Percentiles rank a stretch among this genome's conserved stretches.
Conservation (phyloP, 306 rosid genomes). For the Oemleria cerasiformis region DNA sequence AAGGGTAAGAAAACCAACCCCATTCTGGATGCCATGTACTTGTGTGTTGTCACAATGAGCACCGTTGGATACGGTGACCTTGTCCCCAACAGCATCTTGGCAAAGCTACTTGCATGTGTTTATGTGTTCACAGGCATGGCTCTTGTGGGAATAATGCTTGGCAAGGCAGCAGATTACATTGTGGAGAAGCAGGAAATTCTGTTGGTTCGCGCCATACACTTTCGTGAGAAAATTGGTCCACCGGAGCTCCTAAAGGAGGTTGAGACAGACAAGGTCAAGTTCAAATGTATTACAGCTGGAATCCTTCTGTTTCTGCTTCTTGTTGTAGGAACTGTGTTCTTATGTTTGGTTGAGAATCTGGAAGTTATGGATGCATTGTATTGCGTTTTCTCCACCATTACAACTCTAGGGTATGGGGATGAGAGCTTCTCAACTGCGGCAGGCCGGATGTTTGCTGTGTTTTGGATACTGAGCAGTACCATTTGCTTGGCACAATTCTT, state of each 20-base stretch:
- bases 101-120: constrained; percentile 71
- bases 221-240: constrained; percentile 28
- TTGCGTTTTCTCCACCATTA: constrained; percentile 78
- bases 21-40: constrained; percentile 68
- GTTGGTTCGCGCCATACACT: constrained; percentile 44
- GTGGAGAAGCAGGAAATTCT: constrained; percentile 74
- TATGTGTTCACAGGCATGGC: constrained; percentile 77
- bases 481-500: constrained; percentile 72
- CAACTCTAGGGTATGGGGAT: constrained; percentile 87
- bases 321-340: constrained; percentile 49
- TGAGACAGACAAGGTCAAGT: constrained; percentile 42
- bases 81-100: constrained; percentile 54
- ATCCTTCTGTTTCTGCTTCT: constrained; percentile 41
- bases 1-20: constrained; percentile 56
- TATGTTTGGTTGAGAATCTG: constrained; percentile 47
- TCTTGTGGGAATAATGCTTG: constrained; percentile 59
- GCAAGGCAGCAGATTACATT: constrained; percentile 74
- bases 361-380: constrained; percentile 63
- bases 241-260: constrained; percentile 45
- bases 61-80: constrained; percentile 92
- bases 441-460: constrained; percentile 70
- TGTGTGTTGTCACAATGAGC: constrained; percentile 88
- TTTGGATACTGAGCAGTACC: constrained; percentile 82
- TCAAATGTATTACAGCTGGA: constrained; percentile 50
- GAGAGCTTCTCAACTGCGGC: constrained; percentile 60